phyloP scores from a whole-genome alignment of 768 basidiomycete genomes.

The Obba rivulosa region DNA sequence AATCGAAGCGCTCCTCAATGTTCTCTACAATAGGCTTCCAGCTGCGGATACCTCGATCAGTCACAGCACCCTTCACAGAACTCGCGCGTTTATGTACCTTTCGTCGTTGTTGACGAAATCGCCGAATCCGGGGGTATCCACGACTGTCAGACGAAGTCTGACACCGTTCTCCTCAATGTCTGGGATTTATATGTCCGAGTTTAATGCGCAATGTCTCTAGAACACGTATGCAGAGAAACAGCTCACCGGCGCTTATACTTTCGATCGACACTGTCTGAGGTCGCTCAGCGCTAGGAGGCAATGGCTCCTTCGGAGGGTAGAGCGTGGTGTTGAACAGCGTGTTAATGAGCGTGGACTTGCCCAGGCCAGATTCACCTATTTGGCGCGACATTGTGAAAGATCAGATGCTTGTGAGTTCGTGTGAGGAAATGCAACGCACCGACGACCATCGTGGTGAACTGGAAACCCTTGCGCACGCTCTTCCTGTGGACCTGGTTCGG shows the following conservation, averaged over 20 bases:
- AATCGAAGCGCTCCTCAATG: conserved; percentile 96
- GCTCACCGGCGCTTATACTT: conserved; percentile 92
- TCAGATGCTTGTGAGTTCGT: conserved; percentile 2
- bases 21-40: conserved; percentile 99
- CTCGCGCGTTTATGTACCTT: conserved; percentile 46
- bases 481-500: conserved; percentile 99
- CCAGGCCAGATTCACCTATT: conserved; percentile 93
- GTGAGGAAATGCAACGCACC: conserved; percentile 53
- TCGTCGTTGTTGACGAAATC: conserved; percentile 99
- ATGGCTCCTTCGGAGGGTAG: conserved; percentile 82
- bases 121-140: conserved; percentile 98
- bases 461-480: conserved; percentile 97
- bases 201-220: background rate
- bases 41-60: conserved; percentile 35
- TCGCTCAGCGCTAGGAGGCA: conserved; percentile 79
- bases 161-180: conserved; percentile 99
- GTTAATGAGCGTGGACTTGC: conserved; percentile 98
- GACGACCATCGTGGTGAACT: conserved; percentile 99
- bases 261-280: conserved; percentile 96
- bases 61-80: conserved; percentile 16
- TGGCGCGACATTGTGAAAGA: background rate
- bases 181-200: conserved; percentile 25
- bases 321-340: conserved; percentile 97
- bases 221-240: background rate
- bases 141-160: conserved; percentile 93